phyloP scores from a whole-genome alignment of 306 rosid species.

The Malus sylvestris region DNA sequence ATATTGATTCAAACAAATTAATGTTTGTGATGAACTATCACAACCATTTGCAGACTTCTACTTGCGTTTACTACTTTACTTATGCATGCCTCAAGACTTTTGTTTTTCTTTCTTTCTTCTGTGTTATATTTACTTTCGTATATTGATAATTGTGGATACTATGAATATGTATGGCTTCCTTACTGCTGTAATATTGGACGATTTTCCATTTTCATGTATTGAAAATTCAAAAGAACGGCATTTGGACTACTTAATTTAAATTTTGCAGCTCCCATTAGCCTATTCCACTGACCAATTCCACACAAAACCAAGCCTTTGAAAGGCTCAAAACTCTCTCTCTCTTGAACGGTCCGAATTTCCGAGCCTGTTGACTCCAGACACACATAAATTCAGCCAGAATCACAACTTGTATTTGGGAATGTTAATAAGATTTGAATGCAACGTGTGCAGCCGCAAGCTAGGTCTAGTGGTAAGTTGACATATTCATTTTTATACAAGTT shows the following conservation, averaged over 20 bases:
- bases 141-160: neutral
- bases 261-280: no score
- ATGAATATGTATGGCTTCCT: neutral
- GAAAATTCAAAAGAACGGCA: neutral
- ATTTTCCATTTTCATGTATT: neutral
- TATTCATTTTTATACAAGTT: neutral
- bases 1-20: neutral
- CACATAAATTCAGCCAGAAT: no score
- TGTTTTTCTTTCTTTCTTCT: neutral
- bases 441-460: neutral
- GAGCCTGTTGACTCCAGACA: no score
- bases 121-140: neutral
- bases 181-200: neutral
- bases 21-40: neutral
- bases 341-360: no score
- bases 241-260: neutral
- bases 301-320: no score
- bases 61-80: neutral
- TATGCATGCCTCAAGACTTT: neutral
- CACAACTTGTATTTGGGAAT: no score
- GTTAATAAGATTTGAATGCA: neutral
- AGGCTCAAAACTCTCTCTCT: no score
- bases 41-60: neutral
- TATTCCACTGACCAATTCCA: no score
- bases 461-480: neutral